A percentile compares a stretch with the other conserved stretches of the same genome.
Conservation (phyloP, 2,329 filamentous ascomycete genomes). For the Corniculantispora saksenae region DNA sequence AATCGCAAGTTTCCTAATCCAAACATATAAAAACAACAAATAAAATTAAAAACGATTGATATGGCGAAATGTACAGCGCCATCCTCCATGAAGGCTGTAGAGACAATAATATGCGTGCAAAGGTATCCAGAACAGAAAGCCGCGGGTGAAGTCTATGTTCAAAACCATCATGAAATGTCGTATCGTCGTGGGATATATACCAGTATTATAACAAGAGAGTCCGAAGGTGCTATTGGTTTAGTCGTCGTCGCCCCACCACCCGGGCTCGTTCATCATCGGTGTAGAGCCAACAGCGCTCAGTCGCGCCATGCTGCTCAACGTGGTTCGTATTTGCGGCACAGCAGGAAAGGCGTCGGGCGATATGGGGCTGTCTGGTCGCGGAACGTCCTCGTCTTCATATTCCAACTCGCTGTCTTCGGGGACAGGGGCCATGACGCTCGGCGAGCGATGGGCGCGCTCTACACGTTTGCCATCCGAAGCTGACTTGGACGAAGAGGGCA, state of each 20-base stretch:
- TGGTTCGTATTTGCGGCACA: slow-evolving; percentile 25
- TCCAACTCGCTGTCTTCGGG: slow-evolving; percentile 21
- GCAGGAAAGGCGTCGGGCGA: slow-evolving; percentile 35
- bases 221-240: slow-evolving; percentile 22
- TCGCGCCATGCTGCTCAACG: slow-evolving; percentile 42
- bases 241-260: slow-evolving; percentile 46
- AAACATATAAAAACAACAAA: background rate
- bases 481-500: background rate
- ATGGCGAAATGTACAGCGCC: background rate
- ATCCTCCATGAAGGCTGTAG: background rate
- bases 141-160: background rate
- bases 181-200: slow-evolving; percentile 17
- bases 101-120: background rate
- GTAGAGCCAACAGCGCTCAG: slow-evolving; percentile 42
- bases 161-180: slow-evolving; percentile 14
- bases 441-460: background rate
- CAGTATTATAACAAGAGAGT: background rate
- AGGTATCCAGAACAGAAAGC: slow-evolving; percentile 12
- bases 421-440: slow-evolving; percentile 19
- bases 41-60: background rate
- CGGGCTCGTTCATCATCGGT: slow-evolving; percentile 30
- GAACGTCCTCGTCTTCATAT: slow-evolving; percentile 31
- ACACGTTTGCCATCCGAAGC: slow-evolving; percentile 6
- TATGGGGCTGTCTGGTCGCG: slow-evolving; percentile 45
- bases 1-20: background rate